A percentile compares a stretch with the other conserved stretches of the same genome.
These are phyloP conservation scores for Kwoniella shivajii DNA, from an alignment of 1,284 basidiomycete species.

Conservation along the genomic window DNA sequence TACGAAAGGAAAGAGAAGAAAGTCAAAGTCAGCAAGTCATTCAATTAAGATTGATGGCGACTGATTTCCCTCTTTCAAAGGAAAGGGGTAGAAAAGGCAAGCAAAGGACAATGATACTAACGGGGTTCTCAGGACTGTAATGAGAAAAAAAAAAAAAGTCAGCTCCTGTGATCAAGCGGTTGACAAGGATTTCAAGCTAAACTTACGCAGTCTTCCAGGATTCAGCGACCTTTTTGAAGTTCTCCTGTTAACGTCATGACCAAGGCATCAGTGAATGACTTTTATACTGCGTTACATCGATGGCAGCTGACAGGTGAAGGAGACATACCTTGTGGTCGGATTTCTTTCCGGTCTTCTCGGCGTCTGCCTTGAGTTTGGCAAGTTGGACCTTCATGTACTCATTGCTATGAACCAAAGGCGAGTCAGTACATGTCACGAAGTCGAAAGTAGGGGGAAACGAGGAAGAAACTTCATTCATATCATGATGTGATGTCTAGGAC, in stretches of 20 bases:
- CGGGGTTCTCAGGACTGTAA: slow-evolving; percentile 50
- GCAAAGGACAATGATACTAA: slow-evolving; percentile 20
- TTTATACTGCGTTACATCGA: neutral
- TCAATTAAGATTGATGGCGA: neutral
- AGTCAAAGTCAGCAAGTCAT: neutral
- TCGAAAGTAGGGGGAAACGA: neutral
- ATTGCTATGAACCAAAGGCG: slow-evolving; percentile 37
- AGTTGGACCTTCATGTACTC: slow-evolving; percentile 54
- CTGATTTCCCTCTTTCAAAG: no score
- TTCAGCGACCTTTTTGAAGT: slow-evolving; percentile 50
- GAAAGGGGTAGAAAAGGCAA: neutral
- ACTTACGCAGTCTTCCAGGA: slow-evolving; percentile 50
- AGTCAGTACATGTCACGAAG: neutral
- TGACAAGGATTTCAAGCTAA: neutral
- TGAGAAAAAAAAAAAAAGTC: slow-evolving; percentile 1
- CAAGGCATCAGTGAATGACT: neutral
- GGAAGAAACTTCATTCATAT: neutral
- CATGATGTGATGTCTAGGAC: neutral
- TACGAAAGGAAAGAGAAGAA: slow-evolving; percentile 3
- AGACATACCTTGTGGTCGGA: slow-evolving; percentile 46
- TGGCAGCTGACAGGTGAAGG: neutral
- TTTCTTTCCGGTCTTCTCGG: slow-evolving; percentile 49
- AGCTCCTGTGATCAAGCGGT: neutral
- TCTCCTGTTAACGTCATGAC: slow-evolving; percentile 27
- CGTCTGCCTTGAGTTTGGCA: slow-evolving; percentile 52